Base-by-base conservation (phyloP, 2,329 filamentous ascomycete genomes). In the Ophiostoma angusticollis region DNA sequence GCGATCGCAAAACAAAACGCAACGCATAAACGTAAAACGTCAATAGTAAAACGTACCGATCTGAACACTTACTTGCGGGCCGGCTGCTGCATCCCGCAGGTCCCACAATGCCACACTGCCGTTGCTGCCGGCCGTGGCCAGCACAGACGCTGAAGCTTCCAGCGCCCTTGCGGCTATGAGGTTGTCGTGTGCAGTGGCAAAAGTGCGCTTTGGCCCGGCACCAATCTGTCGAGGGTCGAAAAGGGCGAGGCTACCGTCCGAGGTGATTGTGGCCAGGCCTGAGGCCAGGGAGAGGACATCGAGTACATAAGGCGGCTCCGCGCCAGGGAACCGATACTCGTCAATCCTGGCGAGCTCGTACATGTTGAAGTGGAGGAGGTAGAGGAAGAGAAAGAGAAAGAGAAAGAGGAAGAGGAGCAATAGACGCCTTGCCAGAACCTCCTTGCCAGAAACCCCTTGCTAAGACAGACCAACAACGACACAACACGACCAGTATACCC, bases 101-200 rank as follows among this genome's bases (percentile, higher is more conserved):
- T 85, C 80, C 75, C 78, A 80, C 34, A 81, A 58, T 0, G 63
- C 69, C 9, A 85, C 69, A 8, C 65, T 62, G 7, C 83, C 82
- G 52, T 86, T 78, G 54, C 80, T 72, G 33, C 83, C 83, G 1
- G 80, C 73, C 0, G 82, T 86, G 43, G 72, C 74, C 6, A 85
- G 63, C 16, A 78, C 53, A 5, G 66, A 67, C 21, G 64, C 65
- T 16, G 56, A 57, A 5, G 58, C 59, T 43, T 73, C 71, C 33
- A 74, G 69, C 1, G 69, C 62, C 37, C 69, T 67, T 22, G 84
- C 60, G 45, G 72, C 74, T 12, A 76, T 78, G 47, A 84, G 61
- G 44, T 80, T 80, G 5, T 68, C 65, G 46, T 82, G 75, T 23
- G 66, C 61, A 9, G 69, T 71, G 25, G 56, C 53, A 34, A 74